Conservation (phyloP, 768 basidiomycete genomes). For the Lyophyllum atratum region DNA sequence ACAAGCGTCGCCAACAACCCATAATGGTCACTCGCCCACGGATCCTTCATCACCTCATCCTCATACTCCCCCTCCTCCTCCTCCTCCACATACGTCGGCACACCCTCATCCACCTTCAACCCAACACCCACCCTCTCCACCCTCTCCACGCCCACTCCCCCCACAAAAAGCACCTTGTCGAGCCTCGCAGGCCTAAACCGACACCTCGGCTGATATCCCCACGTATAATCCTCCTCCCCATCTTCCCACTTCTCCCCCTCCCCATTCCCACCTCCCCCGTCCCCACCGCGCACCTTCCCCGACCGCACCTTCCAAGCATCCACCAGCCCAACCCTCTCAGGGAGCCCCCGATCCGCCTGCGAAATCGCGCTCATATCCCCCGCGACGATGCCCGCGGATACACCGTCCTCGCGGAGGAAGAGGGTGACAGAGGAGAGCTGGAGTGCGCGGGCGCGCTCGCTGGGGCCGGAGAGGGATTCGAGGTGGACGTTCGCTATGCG, state of each 20-base stretch:
- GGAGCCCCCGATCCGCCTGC: constrained; percentile 32
- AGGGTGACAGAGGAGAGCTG: constrained; percentile 41
- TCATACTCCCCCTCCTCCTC: background rate
- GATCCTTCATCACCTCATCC: constrained; percentile 18
- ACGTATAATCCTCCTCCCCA: constrained; percentile 39
- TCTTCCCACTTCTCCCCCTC: constrained; percentile 16
- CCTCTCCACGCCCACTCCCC: constrained; percentile 31
- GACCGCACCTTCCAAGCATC: constrained; percentile 40
- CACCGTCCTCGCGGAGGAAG: constrained; percentile 28
- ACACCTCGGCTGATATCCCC: constrained; percentile 47
- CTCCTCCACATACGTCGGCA: background rate
- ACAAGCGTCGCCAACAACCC: constrained; percentile 37
- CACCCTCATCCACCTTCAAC: constrained; percentile 21
- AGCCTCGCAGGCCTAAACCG: constrained; percentile 37
- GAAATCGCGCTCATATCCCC: constrained; percentile 57
- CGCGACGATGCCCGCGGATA: constrained; percentile 44
- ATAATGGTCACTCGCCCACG: constrained; percentile 50
- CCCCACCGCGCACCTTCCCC: background rate
- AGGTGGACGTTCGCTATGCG: constrained; percentile 54
- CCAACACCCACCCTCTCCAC: constrained; percentile 42
- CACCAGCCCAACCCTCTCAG: constrained; percentile 36
- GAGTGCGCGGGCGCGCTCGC: constrained; percentile 32
- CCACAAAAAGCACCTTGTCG: constrained; percentile 48
- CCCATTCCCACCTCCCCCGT: constrained; percentile 10
- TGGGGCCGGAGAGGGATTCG: constrained; percentile 44